These are phyloP conservation scores for Rhododendron henanense DNA, from an alignment of 148 eudicot species.

Conservation along the genomic window DNA sequence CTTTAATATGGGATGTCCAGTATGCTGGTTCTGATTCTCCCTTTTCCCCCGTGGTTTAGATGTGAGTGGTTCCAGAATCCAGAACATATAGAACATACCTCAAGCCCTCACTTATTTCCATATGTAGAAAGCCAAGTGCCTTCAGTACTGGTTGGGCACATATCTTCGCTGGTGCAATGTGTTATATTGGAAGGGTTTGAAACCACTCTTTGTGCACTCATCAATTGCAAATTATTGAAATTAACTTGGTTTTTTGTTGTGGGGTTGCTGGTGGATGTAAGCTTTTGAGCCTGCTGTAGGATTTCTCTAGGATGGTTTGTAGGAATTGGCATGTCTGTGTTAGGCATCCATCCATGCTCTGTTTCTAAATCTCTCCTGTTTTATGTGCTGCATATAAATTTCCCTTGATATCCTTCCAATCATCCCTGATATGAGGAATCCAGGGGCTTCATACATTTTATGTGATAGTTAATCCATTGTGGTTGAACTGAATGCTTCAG, in stretches of 20 bases:
- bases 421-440: not conserved
- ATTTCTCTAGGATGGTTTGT: not conserved
- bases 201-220: not conserved
- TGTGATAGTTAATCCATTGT: not conserved
- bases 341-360: not conserved
- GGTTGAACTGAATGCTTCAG: not conserved
- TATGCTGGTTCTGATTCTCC: not conserved
- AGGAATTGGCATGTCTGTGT: not conserved
- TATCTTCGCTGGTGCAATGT: not conserved
- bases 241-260: not conserved
- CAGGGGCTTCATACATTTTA: not conserved
- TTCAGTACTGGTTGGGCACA: not conserved
- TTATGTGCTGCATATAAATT: not conserved
- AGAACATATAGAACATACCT: not conserved
- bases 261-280: not conserved
- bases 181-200: not conserved
- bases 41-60: not conserved
- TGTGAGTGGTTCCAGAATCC: not conserved
- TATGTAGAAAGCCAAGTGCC: not conserved
- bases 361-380: not conserved
- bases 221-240: not conserved
- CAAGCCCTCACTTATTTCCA: not conserved
- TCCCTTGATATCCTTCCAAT: not conserved
- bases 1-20: not conserved
- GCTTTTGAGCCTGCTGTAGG: conserved; percentile 3